Evolutionary conservation across 805 yeast genomes (phyloP).

Genomic region (Candida khao-thaluensis): DNA sequence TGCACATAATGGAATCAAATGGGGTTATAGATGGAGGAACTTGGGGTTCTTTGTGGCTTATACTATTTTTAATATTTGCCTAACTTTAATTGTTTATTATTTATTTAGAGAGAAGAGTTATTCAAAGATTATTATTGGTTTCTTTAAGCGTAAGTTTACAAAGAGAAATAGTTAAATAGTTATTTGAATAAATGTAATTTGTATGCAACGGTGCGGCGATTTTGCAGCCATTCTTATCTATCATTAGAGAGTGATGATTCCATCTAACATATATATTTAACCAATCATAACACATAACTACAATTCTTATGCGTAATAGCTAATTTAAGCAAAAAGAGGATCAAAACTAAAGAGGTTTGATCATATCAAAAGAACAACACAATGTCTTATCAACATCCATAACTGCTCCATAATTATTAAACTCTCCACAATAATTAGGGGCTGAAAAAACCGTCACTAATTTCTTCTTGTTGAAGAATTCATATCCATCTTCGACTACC

Average conservation of each 20-base stretch:
- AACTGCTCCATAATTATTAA: constrained; percentile 77
- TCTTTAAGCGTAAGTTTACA: too few relatives aligned
- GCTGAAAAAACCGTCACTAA: constrained; percentile 80
- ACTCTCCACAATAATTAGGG: constrained; percentile 83
- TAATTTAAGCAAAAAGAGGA: too few relatives aligned
- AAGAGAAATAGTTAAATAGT: too few relatives aligned
- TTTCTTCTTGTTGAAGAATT: constrained; percentile 71
- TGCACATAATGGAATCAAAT: constrained; percentile 41
- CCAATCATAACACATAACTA: constrained; percentile 6
- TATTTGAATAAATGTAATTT: too few relatives aligned
- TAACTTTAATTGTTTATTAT: constrained; percentile 39
- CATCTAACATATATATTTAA: constrained; percentile 34
- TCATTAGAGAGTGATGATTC: too few relatives aligned
- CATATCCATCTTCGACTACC: constrained; percentile 90
- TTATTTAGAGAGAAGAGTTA: constrained; percentile 19
- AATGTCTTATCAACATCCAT: constrained; percentile 68
- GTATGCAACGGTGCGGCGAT: too few relatives aligned
- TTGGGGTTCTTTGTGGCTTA: constrained; percentile 61
- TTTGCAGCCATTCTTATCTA: too few relatives aligned
- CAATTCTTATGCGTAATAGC: too few relatives aligned
- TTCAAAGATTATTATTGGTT: background rate
- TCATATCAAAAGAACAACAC: constrained; percentile 68
- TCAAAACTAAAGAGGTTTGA: too few relatives aligned
- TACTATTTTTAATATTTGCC: constrained; percentile 50
- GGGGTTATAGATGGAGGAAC: constrained; percentile 59